phyloP scores from a whole-genome alignment of 176 grass and related monocot genomes.

The Typha latifolia region DNA sequence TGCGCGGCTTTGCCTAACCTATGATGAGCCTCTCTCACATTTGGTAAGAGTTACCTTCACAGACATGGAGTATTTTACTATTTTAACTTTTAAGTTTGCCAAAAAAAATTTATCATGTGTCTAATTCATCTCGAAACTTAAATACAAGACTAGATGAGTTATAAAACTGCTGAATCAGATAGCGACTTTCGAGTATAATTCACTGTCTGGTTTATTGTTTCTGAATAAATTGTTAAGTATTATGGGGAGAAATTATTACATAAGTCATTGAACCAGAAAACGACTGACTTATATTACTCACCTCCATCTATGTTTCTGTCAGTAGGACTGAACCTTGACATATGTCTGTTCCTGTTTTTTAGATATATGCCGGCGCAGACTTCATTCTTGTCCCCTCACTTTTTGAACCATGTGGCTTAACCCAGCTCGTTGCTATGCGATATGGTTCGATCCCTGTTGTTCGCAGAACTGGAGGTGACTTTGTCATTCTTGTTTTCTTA shows the following conservation, averaged over 20 bases:
- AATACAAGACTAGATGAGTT: constrained; percentile 7
- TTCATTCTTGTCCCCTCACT: constrained; percentile 96
- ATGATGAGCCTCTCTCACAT: constrained; percentile 87
- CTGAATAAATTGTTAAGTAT: not conserved
- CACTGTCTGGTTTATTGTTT: too few species aligned
- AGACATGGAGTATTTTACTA: too few species aligned
- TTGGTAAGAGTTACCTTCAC: constrained; percentile 23
- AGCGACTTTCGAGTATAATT: too few species aligned
- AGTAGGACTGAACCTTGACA: not conserved
- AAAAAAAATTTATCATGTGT: too few species aligned
- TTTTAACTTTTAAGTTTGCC: too few species aligned
- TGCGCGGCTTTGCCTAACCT: constrained; percentile 71
- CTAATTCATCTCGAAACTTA: too few species aligned
- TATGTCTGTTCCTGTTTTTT: constrained; percentile 15
- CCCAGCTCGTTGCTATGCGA: constrained; percentile 90
- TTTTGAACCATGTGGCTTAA: constrained; percentile 96
- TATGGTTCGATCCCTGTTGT: constrained; percentile 96
- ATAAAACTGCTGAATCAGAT: not conserved
- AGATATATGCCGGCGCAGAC: constrained; percentile 98
- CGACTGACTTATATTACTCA: too few species aligned
- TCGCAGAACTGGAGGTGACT: constrained; percentile 85
- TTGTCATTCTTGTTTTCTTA: not conserved
- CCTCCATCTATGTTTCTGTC: not conserved
- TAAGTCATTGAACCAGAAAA: too few species aligned
- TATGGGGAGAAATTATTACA: not conserved